Base-by-base conservation (phyloP, 73 alveolate genomes). In the Blepharisma stoltei region DNA sequence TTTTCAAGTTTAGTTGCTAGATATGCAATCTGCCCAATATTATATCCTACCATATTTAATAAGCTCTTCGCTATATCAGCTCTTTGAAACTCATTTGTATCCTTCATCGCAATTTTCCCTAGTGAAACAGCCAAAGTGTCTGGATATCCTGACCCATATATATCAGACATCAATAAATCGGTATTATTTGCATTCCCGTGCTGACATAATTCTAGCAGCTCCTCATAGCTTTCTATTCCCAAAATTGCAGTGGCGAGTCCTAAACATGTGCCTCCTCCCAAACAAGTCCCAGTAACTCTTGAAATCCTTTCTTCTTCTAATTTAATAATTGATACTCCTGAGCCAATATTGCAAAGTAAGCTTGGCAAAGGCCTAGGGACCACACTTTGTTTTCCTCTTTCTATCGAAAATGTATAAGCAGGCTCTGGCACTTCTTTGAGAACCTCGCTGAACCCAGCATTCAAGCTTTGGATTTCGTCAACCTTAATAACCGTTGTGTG, bases 251-350 rank as follows among this genome's bases (percentile, higher is more conserved):
- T 89, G 4, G 95, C 83, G 25, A 94, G 83, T 25, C 98, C 98
- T 1, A 91, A 54, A 45, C 89, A 77, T n/a, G 97, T 94, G 0
- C 97, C 98, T 21, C 98, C 98, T 6, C 98, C 98, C 78, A 94
- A 73, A 80, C 88, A 78, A 11, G 97, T 92, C 7, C 99, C 99
- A 27, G 95, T 84, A 5, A 92, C 91, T 84, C 99, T 81, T 76
- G 89, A 84, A 65, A 69, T 78, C 0, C 70, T 27, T 14, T 53
- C 67, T 32, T 32, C 41, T 21, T 83, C 75, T 6, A 94, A 92
- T 85, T 94, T 92, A 50, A 91, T 81, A 21, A 94, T 87, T 20
- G 96, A 87, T 14, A 92, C 97, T 11, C 99, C 99, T 76, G 96
- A 87, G 25, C 99, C 99, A 41, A 94, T 94, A 38, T 88, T 85